Evolutionary conservation across 306 rosid species (phyloP).

Genomic region (Citrullus colocynthis): DNA sequence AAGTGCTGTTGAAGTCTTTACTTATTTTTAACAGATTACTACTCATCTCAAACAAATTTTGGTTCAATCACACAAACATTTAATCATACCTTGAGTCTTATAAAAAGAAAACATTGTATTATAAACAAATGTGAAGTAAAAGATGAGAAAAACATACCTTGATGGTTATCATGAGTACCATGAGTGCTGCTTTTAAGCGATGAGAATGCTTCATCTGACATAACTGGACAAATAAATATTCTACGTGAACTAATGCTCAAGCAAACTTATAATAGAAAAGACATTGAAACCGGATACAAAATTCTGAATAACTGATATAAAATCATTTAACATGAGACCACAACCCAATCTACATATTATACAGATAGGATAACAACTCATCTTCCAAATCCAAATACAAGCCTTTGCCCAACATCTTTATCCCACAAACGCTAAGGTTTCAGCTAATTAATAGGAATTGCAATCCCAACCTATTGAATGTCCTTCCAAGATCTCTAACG

Average conservation of each 20-base stretch:
- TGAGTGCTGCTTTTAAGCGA: conserved; percentile 29
- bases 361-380: background rate
- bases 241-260: background rate
- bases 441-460: background rate
- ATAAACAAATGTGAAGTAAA: background rate
- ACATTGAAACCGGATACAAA: background rate
- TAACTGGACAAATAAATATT: conserved; percentile 28
- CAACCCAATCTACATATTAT: background rate
- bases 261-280: background rate
- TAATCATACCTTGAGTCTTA: background rate
- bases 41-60: background rate
- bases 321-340: background rate
- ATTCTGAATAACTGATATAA: background rate
- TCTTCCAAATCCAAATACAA: background rate
- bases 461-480: conserved; percentile 1
- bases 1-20: background rate
- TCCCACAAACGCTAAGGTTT: background rate
- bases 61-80: background rate
- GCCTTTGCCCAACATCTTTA: background rate
- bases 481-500: background rate
- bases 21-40: background rate
- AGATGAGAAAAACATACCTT: conserved; percentile 33
- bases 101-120: background rate
- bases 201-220: conserved; percentile 25
- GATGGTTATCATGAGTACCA: conserved; percentile 67